Conservation (phyloP, 2,329 filamentous ascomycete species). For the Chaetoscypha palmicola region DNA sequence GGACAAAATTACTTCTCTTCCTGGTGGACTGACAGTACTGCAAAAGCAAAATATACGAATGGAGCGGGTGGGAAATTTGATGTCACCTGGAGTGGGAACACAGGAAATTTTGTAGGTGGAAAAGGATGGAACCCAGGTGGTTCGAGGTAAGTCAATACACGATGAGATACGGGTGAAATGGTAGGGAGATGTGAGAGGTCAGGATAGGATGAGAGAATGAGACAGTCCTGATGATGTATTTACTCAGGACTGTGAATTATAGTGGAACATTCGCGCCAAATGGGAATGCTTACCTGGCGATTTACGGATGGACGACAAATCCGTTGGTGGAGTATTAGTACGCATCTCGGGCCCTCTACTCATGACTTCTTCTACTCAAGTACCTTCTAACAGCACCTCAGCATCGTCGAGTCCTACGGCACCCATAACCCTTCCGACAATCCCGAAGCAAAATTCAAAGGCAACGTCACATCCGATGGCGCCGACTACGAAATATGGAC, state of each 20-base stretch:
- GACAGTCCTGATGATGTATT: too few species aligned
- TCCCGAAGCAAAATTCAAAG: slow-evolving; percentile 41
- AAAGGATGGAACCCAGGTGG: slow-evolving; percentile 43
- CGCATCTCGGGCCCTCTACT: too few species aligned
- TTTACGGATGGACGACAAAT: slow-evolving; percentile 46
- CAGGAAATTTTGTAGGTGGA: slow-evolving; percentile 41
- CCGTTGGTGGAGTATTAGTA: slow-evolving; percentile 37
- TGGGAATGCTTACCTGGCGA: slow-evolving; percentile 42
- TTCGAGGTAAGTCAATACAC: slow-evolving; percentile 19
- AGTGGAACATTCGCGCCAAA: slow-evolving; percentile 34
- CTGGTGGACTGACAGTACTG: slow-evolving; percentile 50
- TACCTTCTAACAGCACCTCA: too few species aligned
- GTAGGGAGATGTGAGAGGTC: too few species aligned
- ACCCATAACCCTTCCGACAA: slow-evolving; percentile 39
- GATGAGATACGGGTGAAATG: too few species aligned
- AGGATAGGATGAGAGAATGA: too few species aligned
- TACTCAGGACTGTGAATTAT: slow-evolving; percentile 37
- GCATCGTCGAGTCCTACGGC: slow-evolving; percentile 47
- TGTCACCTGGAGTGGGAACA: slow-evolving; percentile 41
- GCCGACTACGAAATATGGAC: slow-evolving; percentile 41
- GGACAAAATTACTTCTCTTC: slow-evolving; percentile 49
- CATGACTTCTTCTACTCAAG: too few species aligned
- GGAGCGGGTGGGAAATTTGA: slow-evolving; percentile 43
- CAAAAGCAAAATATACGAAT: slow-evolving; percentile 48
- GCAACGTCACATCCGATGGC: slow-evolving; percentile 44